Evolutionary conservation across 2,329 filamentous ascomycete species (phyloP).

Genomic region (Microcyclospora pomicola): DNA sequence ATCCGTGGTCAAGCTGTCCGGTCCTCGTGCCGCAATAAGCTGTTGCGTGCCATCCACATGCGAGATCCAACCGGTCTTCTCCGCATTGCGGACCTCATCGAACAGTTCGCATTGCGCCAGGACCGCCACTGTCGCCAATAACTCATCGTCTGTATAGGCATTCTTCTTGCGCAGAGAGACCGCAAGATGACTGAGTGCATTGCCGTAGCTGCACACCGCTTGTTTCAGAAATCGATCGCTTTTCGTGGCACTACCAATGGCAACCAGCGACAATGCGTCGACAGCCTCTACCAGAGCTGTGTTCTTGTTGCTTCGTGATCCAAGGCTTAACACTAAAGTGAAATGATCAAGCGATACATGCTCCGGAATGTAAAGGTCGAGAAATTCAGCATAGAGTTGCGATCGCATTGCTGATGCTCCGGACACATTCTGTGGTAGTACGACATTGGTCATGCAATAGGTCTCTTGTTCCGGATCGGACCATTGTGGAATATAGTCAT

Average conservation of each 20-base stretch:
- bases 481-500: neutral
- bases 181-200: conserved; percentile 11
- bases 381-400: conserved; percentile 16
- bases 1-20: conserved; percentile 11
- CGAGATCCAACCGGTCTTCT: conserved; percentile 15
- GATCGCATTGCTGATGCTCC: conserved; percentile 8
- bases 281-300: conserved; percentile 14
- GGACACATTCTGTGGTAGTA: neutral
- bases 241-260: conserved; percentile 16
- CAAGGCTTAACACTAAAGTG: conserved; percentile 12
- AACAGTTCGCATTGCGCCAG: conserved; percentile 20
- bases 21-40: conserved; percentile 17
- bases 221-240: conserved; percentile 13
- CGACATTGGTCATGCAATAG: neutral
- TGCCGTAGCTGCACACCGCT: conserved; percentile 13
- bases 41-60: conserved; percentile 17
- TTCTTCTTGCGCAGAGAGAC: conserved; percentile 7
- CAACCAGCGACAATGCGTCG: conserved; percentile 17
- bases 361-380: conserved; percentile 18
- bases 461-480: neutral
- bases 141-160: conserved; percentile 14
- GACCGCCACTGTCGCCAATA: conserved; percentile 17
- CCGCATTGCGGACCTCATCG: conserved; percentile 16
- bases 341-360: conserved; percentile 10
- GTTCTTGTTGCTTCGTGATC: conserved; percentile 7